Conservation (phyloP, 106 monocot species). For the Platanthera zijinensis region DNA sequence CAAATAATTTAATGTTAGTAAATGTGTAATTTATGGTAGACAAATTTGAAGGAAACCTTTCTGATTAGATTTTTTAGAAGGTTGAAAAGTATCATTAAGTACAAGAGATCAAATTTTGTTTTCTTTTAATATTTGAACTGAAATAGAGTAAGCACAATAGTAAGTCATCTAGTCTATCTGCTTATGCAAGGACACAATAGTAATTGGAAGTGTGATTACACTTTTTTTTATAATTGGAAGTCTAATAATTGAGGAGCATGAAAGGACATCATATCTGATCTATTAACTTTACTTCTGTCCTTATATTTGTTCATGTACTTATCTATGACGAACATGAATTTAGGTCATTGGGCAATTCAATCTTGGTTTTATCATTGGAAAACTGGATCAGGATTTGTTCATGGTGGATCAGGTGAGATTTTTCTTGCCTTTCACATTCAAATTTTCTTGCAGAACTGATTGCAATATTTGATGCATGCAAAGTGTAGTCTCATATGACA, state of each 20-base stretch:
- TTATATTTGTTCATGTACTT: constrained; percentile 1
- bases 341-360: constrained; percentile 98
- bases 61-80: background rate
- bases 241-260: background rate
- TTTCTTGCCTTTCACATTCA: constrained; percentile 5
- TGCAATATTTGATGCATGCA: background rate
- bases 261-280: background rate
- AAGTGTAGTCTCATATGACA: background rate
- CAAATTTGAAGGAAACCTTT: background rate
- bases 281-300: background rate
- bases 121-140: background rate
- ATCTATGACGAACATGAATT: constrained; percentile 5
- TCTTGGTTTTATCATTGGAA: constrained; percentile 99
- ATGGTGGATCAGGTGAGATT: constrained; percentile 84
- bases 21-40: background rate
- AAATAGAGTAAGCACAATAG: background rate
- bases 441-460: background rate
- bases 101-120: background rate
- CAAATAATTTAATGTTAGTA: background rate
- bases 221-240: background rate
- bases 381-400: constrained; percentile 87
- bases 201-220: background rate
- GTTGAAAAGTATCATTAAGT: background rate
- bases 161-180: background rate
- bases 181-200: no score